Conservation (phyloP, 2,329 filamentous ascomycete genomes). For the Aspergillus arachidicola region DNA sequence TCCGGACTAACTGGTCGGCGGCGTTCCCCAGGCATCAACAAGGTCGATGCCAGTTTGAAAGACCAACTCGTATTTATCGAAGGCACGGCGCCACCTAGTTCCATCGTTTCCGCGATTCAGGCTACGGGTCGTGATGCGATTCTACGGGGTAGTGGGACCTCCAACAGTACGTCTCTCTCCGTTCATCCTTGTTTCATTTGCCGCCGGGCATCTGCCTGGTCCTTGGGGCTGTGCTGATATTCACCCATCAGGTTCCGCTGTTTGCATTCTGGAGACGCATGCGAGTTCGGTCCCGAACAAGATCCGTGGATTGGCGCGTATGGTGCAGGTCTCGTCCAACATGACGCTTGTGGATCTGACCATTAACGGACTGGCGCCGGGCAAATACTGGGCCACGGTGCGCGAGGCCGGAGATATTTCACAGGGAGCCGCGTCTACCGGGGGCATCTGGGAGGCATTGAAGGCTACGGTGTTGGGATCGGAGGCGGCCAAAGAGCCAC, state of each 20-base stretch:
- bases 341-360: constrained; percentile 87
- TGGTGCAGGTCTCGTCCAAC: constrained; percentile 83
- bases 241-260: constrained; percentile 52
- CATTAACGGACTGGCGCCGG: constrained; percentile 77
- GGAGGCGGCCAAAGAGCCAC: constrained; percentile 43
- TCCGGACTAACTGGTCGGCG: neutral
- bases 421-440: constrained; percentile 77
- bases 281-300: constrained; percentile 62
- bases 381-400: constrained; percentile 81
- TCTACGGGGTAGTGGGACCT: constrained; percentile 80
- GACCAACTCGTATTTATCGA: constrained; percentile 83
- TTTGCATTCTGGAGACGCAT: constrained; percentile 93
- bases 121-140: constrained; percentile 91
- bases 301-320: constrained; percentile 84
- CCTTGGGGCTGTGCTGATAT: neutral
- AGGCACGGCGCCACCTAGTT: constrained; percentile 85
- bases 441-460: constrained; percentile 73
- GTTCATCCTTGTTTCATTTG: neutral
- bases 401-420: constrained; percentile 86
- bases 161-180: constrained; percentile 65
- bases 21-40: constrained; percentile 66
- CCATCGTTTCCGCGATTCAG: constrained; percentile 87
- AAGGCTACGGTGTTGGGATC: constrained; percentile 45
- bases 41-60: constrained; percentile 78
- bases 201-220: neutral